A percentile compares a stretch with the other conserved stretches of the same genome.
Conservation (phyloP, 257 asterid species). For the Solanum piurae region DNA sequence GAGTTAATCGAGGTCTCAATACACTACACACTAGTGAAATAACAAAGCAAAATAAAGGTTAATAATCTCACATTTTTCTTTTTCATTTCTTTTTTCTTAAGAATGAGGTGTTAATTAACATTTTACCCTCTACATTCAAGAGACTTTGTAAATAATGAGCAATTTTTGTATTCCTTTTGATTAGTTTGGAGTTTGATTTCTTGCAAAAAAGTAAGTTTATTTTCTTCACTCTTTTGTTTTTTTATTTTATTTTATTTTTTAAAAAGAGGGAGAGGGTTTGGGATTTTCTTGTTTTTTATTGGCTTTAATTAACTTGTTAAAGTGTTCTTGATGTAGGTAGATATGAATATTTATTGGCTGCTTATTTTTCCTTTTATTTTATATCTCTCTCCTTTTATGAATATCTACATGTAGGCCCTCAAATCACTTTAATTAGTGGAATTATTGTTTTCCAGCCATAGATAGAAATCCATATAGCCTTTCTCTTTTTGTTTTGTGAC, state of each 20-base stretch:
- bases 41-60: not conserved
- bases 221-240: not conserved
- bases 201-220: not conserved
- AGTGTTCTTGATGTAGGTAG: not conserved
- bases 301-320: not conserved
- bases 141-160: not conserved
- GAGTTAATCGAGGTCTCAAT: not conserved
- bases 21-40: fast-evolving
- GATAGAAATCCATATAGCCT: not conserved
- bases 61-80: not conserved
- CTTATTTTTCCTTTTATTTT: not conserved
- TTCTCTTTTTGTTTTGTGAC: not conserved
- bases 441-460: not conserved
- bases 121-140: not conserved
- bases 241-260: no score
- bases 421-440: not conserved
- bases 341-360: not conserved
- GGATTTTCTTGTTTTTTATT: not conserved
- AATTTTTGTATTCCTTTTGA: not conserved
- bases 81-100: not conserved
- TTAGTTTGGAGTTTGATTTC: not conserved
- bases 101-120: not conserved
- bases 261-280: not conserved
- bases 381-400: not conserved
- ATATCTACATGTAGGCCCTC: not conserved